A percentile compares a stretch with the other conserved stretches of the same genome.
phyloP scores from a whole-genome alignment of 2,329 filamentous ascomycete species.

The Cytospora schulzeri region DNA sequence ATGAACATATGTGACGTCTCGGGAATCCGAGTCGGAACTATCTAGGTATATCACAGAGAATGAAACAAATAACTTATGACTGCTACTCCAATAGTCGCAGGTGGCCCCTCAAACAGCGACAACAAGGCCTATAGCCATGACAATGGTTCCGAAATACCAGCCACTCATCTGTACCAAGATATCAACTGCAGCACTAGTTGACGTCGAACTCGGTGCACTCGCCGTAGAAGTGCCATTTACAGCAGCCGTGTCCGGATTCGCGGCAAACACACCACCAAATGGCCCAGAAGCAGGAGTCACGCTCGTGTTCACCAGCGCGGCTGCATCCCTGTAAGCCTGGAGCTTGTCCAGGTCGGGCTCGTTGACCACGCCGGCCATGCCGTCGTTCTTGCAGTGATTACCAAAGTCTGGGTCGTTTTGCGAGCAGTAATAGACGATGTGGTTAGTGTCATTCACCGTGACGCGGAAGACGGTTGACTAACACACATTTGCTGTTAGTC shows the following conservation, averaged over 20 bases:
- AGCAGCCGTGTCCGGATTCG: slow-evolving; percentile 14
- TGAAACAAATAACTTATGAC: too few species aligned
- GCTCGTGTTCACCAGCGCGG: slow-evolving; percentile 1
- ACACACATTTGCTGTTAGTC: background rate
- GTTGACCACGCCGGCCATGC: slow-evolving; percentile 51
- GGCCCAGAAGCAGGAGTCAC: slow-evolving; percentile 10
- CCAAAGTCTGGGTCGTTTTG: slow-evolving; percentile 36
- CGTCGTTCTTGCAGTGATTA: slow-evolving; percentile 43
- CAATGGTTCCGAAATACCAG: background rate
- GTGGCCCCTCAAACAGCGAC: background rate
- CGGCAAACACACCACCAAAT: slow-evolving; percentile 18
- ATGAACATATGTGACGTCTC: too few species aligned
- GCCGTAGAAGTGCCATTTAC: slow-evolving; percentile 9
- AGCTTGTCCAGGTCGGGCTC: slow-evolving; percentile 30
- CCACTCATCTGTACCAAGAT: background rate
- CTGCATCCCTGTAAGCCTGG: slow-evolving; percentile 32
- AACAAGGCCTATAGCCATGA: background rate
- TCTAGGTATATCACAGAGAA: too few species aligned
- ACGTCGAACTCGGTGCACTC: slow-evolving; percentile 1
- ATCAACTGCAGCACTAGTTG: background rate
- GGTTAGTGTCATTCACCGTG: slow-evolving; percentile 43
- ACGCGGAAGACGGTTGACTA: slow-evolving; percentile 44
- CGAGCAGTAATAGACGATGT: slow-evolving; percentile 50
- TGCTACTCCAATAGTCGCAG: too few species aligned
- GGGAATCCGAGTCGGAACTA: too few species aligned